Base-by-base conservation (phyloP, 1,284 basidiomycete species). In the Lentinula novae-zelandiae region DNA sequence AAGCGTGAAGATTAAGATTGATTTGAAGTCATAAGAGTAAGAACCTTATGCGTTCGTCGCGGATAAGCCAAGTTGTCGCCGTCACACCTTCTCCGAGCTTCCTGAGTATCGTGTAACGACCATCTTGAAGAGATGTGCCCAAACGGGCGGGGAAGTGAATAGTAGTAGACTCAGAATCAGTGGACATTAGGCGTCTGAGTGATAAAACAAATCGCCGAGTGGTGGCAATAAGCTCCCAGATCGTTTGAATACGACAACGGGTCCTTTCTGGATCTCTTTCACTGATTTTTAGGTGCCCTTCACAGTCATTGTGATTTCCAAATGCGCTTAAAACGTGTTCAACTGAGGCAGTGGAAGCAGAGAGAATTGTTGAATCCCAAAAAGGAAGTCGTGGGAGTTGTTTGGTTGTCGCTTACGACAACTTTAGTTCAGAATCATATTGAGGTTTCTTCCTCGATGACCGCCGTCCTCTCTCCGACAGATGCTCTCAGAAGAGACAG, bases 381-480 rank as follows among this genome's bases (percentile, higher is more conserved):
- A 20, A 22, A 2, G 44, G 44, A 22, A 46, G 8, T 46, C 44
- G 44, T 46, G 44, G 44, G 44, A 46, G 12, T 46, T n/a, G 20
- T 9, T 31, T 31, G 27, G 49, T 54, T 39, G 48, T 36, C 52
- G 50, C 44, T 53, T 46, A 60, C 53, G 65, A 64, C 62, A 62
- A 62, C 67, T 58, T 27, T 59, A 57, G 60, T 63, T 58, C 62
- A 5, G 48, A 1, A 22, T 20, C 20, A 27, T 27, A 27, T n/a
- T 38, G 20, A 34, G 42, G 5, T 31, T 49, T 52, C 46, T 42
- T 71, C 67, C 72, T 62, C 44, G 5, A 88, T 89, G 86, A 85
- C 87, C 61, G 86, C 85, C 63, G 81, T 89, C 50, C 81, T 90
- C 65, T 78, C 84, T 61, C 70, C 81, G 55, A 78, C 79, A 65